A percentile compares a stretch with the other conserved stretches of the same genome.
Evolutionary conservation across 225 moss, liverwort and hornwort species (phyloP).

Genomic region (Physcomitrium patens): DNA sequence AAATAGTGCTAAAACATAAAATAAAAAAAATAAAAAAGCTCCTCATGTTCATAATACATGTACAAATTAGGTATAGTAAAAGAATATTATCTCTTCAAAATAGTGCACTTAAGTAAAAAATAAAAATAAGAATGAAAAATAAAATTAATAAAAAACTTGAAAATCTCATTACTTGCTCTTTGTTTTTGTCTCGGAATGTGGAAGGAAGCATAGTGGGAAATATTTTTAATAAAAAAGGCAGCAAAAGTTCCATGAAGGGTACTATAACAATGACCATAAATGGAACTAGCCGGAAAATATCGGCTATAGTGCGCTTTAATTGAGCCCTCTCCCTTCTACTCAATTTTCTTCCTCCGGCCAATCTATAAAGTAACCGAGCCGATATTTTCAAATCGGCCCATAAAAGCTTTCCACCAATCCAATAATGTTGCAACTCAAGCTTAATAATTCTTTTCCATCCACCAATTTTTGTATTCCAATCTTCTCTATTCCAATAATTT

Average conservation of each 20-base stretch:
- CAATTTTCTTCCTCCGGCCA: conserved; percentile 57
- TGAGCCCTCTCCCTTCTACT: conserved; percentile 73
- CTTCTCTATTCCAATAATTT: conserved; percentile 38
- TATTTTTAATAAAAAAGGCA: conserved; percentile 63
- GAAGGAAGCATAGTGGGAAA: conserved; percentile 91
- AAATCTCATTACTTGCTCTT: conserved; percentile 55
- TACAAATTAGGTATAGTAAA: no score
- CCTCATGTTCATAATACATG: no score
- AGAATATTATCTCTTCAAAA: no score
- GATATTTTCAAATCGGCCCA: conserved; percentile 76
- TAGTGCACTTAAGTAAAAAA: no score
- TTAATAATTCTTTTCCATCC: conserved; percentile 55
- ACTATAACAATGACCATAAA: conserved; percentile 79
- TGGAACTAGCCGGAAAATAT: conserved; percentile 78
- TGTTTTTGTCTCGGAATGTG: conserved; percentile 78
- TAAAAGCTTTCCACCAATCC: conserved; percentile 75
- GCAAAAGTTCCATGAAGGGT: conserved; percentile 84
- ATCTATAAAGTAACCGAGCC: conserved; percentile 62
- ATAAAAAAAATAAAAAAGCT: no score
- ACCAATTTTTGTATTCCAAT: conserved; percentile 66
- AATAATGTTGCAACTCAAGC: conserved; percentile 75
- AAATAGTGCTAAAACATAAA: accelerated
- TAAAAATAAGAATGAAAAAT: no score
- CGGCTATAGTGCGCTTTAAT: conserved; percentile 63
- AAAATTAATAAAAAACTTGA: not conserved